These are phyloP conservation scores for Aspergillus fijiensis DNA, from an alignment of 2,329 filamentous ascomycete genomes.

Conservation along the genomic window DNA sequence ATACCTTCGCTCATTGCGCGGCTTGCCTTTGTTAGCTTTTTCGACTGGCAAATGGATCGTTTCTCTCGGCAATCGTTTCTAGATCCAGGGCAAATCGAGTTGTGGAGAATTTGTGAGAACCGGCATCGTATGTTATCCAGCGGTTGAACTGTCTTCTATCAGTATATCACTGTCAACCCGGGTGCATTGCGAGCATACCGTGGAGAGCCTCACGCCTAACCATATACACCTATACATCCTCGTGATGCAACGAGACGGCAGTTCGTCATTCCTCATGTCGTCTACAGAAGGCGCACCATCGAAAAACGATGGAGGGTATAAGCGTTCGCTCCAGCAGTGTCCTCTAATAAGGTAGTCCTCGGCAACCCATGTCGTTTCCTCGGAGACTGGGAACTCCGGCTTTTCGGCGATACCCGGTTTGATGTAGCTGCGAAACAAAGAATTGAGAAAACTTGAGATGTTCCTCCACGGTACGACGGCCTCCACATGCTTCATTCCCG, in stretches of 20 bases:
- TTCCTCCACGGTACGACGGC: slow-evolving; percentile 52
- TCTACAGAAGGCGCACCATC: slow-evolving; percentile 51
- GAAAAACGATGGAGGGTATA: slow-evolving; percentile 55
- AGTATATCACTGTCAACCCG: background rate
- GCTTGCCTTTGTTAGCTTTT: background rate
- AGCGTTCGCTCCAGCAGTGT: slow-evolving; percentile 51
- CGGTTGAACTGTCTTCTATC: slow-evolving; percentile 32
- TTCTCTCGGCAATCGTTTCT: slow-evolving; percentile 17
- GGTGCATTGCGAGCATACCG: slow-evolving; percentile 32
- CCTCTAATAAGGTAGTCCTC: slow-evolving; percentile 62
- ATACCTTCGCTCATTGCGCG: slow-evolving; percentile 12
- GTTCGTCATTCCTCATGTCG: slow-evolving; percentile 54
- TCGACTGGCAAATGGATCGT: slow-evolving; percentile 13
- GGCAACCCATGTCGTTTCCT: slow-evolving; percentile 51
- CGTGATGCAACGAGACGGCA: slow-evolving; percentile 48
- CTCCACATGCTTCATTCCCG: slow-evolving; percentile 42
- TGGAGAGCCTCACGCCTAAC: slow-evolving; percentile 46
- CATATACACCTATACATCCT: slow-evolving; percentile 55
- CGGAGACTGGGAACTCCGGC: slow-evolving; percentile 43
- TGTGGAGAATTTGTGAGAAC: slow-evolving; percentile 31
- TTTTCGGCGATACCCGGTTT: slow-evolving; percentile 38
- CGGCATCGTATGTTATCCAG: slow-evolving; percentile 41
- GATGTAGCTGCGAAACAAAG: slow-evolving; percentile 44
- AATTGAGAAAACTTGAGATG: slow-evolving; percentile 55
- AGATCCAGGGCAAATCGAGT: slow-evolving; percentile 33